A percentile compares a stretch with the other conserved stretches of the same genome.
Evolutionary conservation across 2,329 filamentous ascomycete genomes (phyloP).

Genomic region (Xylariaceae sp.): DNA sequence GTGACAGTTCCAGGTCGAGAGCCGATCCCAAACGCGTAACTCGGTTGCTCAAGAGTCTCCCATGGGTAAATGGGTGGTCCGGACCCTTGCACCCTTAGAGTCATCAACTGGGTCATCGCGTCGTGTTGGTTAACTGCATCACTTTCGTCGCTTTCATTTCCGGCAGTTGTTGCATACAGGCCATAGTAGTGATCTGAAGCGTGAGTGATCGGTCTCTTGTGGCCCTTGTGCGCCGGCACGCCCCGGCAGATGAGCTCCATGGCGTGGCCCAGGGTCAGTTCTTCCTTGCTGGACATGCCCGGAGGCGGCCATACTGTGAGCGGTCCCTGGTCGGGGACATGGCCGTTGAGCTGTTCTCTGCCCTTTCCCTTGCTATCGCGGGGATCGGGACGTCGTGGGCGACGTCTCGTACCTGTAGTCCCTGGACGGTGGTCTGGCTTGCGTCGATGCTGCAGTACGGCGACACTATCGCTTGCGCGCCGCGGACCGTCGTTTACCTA

Average conservation of each 20-base stretch:
- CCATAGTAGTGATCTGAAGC: constrained; percentile 54
- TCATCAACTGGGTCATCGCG: constrained; percentile 58
- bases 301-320: constrained; percentile 58
- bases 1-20: constrained; percentile 67
- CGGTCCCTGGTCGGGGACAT: constrained; percentile 33
- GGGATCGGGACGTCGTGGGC: constrained; percentile 41
- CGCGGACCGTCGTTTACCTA: constrained; percentile 32
- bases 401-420: constrained; percentile 36
- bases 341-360: constrained; percentile 33
- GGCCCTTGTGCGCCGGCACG: constrained; percentile 55
- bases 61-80: constrained; percentile 51
- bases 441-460: constrained; percentile 24
- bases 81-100: constrained; percentile 46
- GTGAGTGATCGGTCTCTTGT: constrained; percentile 53
- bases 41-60: constrained; percentile 73
- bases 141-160: constrained; percentile 38
- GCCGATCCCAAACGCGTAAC: constrained; percentile 66
- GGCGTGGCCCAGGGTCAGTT: constrained; percentile 53
- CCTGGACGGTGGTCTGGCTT: constrained; percentile 20
- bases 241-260: constrained; percentile 58
- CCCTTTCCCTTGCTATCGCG: constrained; percentile 40
- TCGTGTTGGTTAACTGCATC: constrained; percentile 52
- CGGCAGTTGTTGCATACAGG: constrained; percentile 51
- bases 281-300: constrained; percentile 46
- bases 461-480: constrained; percentile 36